Evolutionary conservation across 2,329 filamentous ascomycete species (phyloP).

Genomic region (Clonostachys rosea): DNA sequence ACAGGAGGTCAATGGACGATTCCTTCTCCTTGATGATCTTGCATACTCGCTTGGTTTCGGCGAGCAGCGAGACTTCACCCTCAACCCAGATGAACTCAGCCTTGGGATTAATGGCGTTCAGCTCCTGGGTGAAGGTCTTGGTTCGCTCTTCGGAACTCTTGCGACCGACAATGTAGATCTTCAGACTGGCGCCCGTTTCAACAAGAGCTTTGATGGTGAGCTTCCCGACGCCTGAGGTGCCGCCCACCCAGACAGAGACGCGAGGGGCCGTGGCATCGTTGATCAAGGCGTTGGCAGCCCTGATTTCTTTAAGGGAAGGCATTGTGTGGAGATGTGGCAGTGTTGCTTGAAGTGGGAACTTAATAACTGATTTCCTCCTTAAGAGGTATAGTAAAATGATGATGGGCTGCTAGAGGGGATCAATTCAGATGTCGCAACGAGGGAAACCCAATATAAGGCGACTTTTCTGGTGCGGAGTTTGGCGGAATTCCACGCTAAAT

Average conservation of each 20-base stretch:
- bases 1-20: slow-evolving; percentile 32
- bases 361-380: too few species aligned
- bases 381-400: too few species aligned
- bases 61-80: slow-evolving; percentile 36
- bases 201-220: slow-evolving; percentile 29
- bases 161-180: slow-evolving; percentile 37
- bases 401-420: too few species aligned
- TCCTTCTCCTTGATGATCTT: slow-evolving; percentile 29
- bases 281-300: slow-evolving; percentile 31
- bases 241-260: slow-evolving; percentile 37
- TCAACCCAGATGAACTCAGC: slow-evolving; percentile 35
- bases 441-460: too few species aligned
- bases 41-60: slow-evolving; percentile 31
- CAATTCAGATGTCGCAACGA: too few species aligned
- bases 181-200: slow-evolving; percentile 21
- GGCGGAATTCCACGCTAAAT: too few species aligned
- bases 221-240: slow-evolving; percentile 39
- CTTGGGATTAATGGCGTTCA: slow-evolving; percentile 25
- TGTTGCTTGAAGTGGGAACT: not conserved
- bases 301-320: slow-evolving; percentile 27
- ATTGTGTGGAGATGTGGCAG: not conserved
- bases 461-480: too few species aligned
- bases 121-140: slow-evolving; percentile 24
- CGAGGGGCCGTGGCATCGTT: slow-evolving; percentile 25
- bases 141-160: slow-evolving; percentile 21